phyloP scores from a whole-genome alignment of 2,329 filamentous ascomycete genomes.

The Thelonectria discophora region DNA sequence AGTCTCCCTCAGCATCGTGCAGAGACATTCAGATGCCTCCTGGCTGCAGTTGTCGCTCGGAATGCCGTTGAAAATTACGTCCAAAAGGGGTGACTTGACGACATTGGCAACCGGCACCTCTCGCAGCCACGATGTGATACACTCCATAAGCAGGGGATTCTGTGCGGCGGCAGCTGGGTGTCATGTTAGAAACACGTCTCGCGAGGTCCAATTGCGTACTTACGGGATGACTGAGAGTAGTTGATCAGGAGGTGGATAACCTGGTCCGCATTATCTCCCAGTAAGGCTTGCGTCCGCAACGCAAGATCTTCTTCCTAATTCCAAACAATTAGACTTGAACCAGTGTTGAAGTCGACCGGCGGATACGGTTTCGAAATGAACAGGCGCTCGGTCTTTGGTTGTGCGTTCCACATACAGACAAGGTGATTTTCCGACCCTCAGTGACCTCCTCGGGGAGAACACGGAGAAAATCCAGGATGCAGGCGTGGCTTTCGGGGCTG shows the following conservation, averaged over 20 bases:
- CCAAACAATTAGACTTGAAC: conserved; percentile 52
- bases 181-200: conserved; percentile 30
- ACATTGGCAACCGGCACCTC: conserved; percentile 88
- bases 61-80: conserved; percentile 81
- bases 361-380: conserved; percentile 47
- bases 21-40: conserved; percentile 90
- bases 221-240: conserved; percentile 92
- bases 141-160: conserved; percentile 92
- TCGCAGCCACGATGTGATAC: conserved; percentile 94
- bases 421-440: conserved; percentile 98
- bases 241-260: conserved; percentile 88
- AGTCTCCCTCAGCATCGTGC: conserved; percentile 90
- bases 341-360: conserved; percentile 48
- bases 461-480: conserved; percentile 93
- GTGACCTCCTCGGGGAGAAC: conserved; percentile 98
- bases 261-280: conserved; percentile 89
- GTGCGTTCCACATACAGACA: conserved; percentile 88
- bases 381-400: conserved; percentile 54
- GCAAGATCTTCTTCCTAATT: conserved; percentile 94
- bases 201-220: conserved; percentile 38
- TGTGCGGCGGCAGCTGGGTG: conserved; percentile 74
- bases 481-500: conserved; percentile 81
- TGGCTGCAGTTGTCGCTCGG: conserved; percentile 81
- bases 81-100: conserved; percentile 84
- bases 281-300: conserved; percentile 84